These are phyloP conservation scores for Niveomyces coronatus DNA, from an alignment of 2,329 filamentous ascomycete genomes.

Conservation along the genomic window DNA sequence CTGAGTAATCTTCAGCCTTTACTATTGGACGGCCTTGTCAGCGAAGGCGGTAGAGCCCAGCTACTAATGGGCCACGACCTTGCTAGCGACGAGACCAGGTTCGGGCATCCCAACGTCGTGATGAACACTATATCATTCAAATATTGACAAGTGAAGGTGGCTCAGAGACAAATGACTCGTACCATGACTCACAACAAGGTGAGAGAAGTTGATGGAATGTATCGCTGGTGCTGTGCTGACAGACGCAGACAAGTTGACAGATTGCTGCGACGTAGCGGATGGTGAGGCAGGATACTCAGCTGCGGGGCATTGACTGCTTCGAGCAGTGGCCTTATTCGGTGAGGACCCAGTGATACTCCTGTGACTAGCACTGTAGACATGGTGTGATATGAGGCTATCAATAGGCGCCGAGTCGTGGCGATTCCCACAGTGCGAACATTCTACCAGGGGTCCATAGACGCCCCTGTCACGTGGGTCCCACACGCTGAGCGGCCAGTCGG, in stretches of 20 bases:
- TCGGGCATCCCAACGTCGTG: too few relatives aligned
- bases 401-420: neutral
- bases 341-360: too few relatives aligned
- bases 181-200: conserved; percentile 5
- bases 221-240: neutral
- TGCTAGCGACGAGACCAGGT: neutral
- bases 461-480: conserved; percentile 25
- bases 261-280: conserved; percentile 7
- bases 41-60: too few relatives aligned
- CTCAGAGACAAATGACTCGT: neutral
- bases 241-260: conserved; percentile 1
- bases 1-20: neutral
- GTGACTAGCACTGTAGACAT: too few relatives aligned
- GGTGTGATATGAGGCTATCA: neutral
- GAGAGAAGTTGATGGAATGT: conserved; percentile 5
- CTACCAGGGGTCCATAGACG: neutral
- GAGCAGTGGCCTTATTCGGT: neutral
- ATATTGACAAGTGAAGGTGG: too few relatives aligned
- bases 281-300: conserved; percentile 4
- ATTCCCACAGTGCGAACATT: conserved; percentile 2
- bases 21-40: neutral
- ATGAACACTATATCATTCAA: too few relatives aligned
- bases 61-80: neutral
- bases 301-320: too few relatives aligned
- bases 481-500: conserved; percentile 11